Evolutionary conservation across 2,329 filamentous ascomycete genomes (phyloP).

Genomic region (Aspergillus brasiliensis): DNA sequence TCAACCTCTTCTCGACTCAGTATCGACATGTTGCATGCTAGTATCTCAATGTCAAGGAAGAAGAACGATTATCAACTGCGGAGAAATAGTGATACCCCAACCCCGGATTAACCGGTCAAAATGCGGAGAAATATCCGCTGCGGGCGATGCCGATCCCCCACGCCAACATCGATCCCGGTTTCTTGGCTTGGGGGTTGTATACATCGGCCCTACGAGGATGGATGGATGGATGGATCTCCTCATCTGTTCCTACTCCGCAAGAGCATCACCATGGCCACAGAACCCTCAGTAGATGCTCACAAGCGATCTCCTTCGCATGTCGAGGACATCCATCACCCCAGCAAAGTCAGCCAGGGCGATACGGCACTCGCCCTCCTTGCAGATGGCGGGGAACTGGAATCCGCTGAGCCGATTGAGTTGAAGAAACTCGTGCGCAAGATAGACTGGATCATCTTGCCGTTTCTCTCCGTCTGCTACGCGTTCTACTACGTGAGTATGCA

Average conservation of each 20-base stretch:
- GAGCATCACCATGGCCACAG: not conserved
- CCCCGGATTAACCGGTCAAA: slow-evolving; percentile 2
- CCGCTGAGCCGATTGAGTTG: not conserved
- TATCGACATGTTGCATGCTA: not conserved
- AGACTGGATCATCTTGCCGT: slow-evolving; percentile 12
- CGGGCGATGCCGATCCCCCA: slow-evolving; percentile 1
- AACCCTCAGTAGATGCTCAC: not conserved
- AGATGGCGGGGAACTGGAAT: not conserved
- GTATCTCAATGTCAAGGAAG: not conserved
- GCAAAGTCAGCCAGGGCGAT: slow-evolving; percentile 2
- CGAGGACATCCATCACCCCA: not conserved
- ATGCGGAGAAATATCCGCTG: slow-evolving; percentile 6
- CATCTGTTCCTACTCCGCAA: not conserved
- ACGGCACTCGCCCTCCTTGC: slow-evolving; percentile 1
- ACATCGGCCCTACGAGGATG: not conserved
- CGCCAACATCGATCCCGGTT: not conserved
- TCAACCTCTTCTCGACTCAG: slow-evolving; percentile 54
- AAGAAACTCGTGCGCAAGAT: slow-evolving; percentile 12
- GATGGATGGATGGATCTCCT: not conserved
- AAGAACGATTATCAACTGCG: not conserved
- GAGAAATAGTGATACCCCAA: not conserved
- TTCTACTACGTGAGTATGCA: slow-evolving; percentile 15
- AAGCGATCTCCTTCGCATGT: not conserved
- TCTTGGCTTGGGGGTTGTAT: not conserved
- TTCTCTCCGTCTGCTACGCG: slow-evolving; percentile 13